Percentiles rank a stretch among this genome's conserved stretches.
These are phyloP conservation scores for Trichosporon sp. DNA, from an alignment of 1,284 basidiomycete genomes.

Conservation along the genomic window DNA sequence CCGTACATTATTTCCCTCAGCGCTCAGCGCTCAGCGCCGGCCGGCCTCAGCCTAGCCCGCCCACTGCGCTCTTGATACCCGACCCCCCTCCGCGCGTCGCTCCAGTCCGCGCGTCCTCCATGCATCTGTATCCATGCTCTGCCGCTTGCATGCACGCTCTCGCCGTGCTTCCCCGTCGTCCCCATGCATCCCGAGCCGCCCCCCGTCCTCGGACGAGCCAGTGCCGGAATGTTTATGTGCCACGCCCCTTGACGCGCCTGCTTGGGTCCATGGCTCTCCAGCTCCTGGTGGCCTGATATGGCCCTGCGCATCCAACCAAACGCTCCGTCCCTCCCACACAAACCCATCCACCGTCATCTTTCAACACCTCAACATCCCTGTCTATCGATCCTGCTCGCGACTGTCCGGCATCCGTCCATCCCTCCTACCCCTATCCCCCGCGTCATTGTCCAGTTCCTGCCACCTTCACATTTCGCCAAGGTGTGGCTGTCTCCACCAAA, in stretches of 20 bases:
- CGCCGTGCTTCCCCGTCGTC: neutral
- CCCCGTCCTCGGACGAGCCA: neutral
- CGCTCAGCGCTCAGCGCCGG: too few species aligned
- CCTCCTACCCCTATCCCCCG: neutral
- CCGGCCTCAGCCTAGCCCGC: neutral
- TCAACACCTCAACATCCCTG: constrained; percentile 6
- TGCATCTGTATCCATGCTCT: neutral
- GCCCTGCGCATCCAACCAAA: constrained; percentile 10
- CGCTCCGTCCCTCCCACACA: constrained; percentile 5
- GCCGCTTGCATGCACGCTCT: neutral
- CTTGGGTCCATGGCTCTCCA: neutral
- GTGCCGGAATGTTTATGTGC: neutral
- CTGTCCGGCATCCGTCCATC: neutral
- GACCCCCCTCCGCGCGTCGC: neutral
- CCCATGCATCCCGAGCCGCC: neutral
- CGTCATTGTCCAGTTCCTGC: neutral
- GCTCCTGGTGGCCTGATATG: neutral
- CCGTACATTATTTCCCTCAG: neutral
- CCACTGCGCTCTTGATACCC: constrained; percentile 4
- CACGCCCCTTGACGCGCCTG: constrained; percentile 6
- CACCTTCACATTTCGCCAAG: neutral
- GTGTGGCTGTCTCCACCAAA: constrained; percentile 6
- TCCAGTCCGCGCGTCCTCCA: neutral
- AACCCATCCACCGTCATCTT: constrained; percentile 7
- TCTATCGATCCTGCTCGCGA: neutral